Base-by-base conservation (phyloP, 1,139 yeast genomes). In the Sugiyamaella sp. region DNA sequence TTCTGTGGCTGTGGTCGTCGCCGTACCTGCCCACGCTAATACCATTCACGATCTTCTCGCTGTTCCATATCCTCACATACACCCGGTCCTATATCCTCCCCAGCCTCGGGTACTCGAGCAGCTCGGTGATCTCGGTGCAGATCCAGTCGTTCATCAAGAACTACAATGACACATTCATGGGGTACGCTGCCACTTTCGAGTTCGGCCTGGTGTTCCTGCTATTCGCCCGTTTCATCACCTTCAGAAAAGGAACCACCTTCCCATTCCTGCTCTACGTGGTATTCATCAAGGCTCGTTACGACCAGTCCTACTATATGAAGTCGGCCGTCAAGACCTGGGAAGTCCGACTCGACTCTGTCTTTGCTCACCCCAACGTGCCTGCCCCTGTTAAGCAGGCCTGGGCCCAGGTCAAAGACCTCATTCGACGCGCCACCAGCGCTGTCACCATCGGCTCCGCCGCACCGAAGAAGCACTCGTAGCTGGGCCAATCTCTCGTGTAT, bases 261-360 rank as follows among this genome's bases (percentile, higher is more conserved):
- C 80, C 84, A 16, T 76, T 87, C 44, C 60, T 79, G 22, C 71
- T 80, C 41, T 89, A 86, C 71, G 67, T 81, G 27, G 58, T 82
- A 19, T 91, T 91, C 72, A 77, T 89, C 70, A 88, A 88, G 72
- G 73, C 86, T 57, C 81, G 96, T 71, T 88, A 77, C 68, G 95
- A 89, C 68, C 84, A 82, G 63, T 86, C 95, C 6, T 76, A 82
- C 43, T 84, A 84, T 73, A 86, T 90, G 57, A 84, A 89, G 72
- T 77, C 81, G 60, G 84, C 82, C 46, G 77, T 90, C 66, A 84
- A 86, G 71, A 74, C 78, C 46, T 75, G 87, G 73, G 96, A 88
- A 70, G 84, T 86, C 48, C 78, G 84, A 61, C 66, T 85, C 55
- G 97, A 90, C 69, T 83, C 85, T 16, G 59, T 81, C 21, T 77